Evolutionary conservation across 139 green algal genomes (phyloP).

Genomic region (Chlorella sp.): DNA sequence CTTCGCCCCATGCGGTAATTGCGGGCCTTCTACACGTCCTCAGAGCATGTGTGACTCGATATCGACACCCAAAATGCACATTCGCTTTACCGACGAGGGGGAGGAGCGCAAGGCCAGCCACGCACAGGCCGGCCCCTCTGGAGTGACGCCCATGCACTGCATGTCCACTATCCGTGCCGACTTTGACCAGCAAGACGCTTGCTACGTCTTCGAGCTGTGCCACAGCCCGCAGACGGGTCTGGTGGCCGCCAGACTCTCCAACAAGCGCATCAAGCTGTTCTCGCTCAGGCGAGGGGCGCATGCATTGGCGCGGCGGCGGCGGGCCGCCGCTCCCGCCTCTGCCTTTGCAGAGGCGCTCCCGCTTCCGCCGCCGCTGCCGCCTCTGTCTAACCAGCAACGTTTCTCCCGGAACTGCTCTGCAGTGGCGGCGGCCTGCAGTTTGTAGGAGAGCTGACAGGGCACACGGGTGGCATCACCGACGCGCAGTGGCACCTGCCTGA

Average conservation of each 20-base stretch:
- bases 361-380: background rate
- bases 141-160: slow-evolving; percentile 1
- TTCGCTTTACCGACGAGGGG: slow-evolving; percentile 2
- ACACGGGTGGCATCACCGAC: slow-evolving; percentile 47
- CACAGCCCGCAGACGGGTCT: slow-evolving; percentile 11
- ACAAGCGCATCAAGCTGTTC: slow-evolving; percentile 63
- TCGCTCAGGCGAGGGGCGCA: slow-evolving; percentile 6
- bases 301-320: no score
- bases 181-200: slow-evolving; percentile 55
- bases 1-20: no score
- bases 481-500: slow-evolving; percentile 42
- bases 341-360: background rate
- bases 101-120: slow-evolving; percentile 5
- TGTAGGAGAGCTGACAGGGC: slow-evolving; percentile 52
- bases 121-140: background rate
- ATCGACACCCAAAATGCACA: slow-evolving; percentile 1
- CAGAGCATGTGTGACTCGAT: background rate
- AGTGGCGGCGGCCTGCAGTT: slow-evolving; percentile 38
- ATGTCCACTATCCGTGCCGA: slow-evolving; percentile 32
- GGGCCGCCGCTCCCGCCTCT: background rate
- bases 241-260: slow-evolving; percentile 58
- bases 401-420: background rate
- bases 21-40: no score
- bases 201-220: slow-evolving; percentile 68
- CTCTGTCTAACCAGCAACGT: no score